Evolutionary conservation across 805 yeast genomes (phyloP), one percentile per base, ranked within the genome.

Genomic region (Yamadazyma scolyti): DNA sequence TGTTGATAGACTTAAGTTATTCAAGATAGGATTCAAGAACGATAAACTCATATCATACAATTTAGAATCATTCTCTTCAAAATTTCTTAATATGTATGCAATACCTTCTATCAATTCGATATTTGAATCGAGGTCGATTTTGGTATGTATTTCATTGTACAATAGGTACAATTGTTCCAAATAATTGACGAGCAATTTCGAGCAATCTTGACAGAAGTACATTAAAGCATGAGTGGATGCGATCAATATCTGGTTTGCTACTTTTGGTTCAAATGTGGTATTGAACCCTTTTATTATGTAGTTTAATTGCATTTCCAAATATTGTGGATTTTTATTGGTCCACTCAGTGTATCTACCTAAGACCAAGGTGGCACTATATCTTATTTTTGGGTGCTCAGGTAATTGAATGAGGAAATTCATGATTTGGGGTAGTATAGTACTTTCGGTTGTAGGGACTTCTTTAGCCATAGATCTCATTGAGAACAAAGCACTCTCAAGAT

Each of bases 261-360:
- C 44, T 11, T 36, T 33, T 20, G 18, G 27, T 25, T 36, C 31
- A 15, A 31, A 34, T 18, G 14, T 30, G 4, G 60, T 61, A 34
- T 66, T 61, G 47, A 87, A 82, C 0, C 96, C 95, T 37, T 68
- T 70, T 34, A 82, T 82, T 41, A 94, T 86, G 54, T 88, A 93
- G 40, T 82, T 79, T 35, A 93, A 68, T 55, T 89, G 96, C 28
- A 78, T 72, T 55, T 85, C 93, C 37, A 94, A 65, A 46, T 69
- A 82, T 39, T 83, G 81, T 4, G 95, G 88, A 57, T 93, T 94
- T 43, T 77, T 72, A 4, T 88, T 66, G 0, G 97, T 86, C 97
- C 98, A 93, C 59, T 83, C 87, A 2, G 97, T 85, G 56, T 93
- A 93, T 47, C 98, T 71, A n/a, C 98, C 97, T 23, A 93, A 63